Base-by-base conservation (phyloP, 2,329 filamentous ascomycete genomes). In the Aspergillus sp. region DNA sequence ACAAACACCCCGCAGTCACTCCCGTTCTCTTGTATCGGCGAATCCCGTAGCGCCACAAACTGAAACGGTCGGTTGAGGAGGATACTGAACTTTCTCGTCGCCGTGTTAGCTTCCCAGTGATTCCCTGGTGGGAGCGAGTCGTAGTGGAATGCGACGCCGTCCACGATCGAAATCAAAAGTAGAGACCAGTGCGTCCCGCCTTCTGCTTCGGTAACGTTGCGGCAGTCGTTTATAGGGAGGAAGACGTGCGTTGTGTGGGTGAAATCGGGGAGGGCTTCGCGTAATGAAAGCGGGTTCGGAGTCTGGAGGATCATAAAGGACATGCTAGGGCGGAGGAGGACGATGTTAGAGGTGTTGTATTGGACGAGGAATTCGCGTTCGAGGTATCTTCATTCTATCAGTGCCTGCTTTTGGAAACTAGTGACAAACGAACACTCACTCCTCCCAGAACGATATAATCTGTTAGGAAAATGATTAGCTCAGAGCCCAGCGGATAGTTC, bases 381-480 rank as follows among this genome's bases (percentile, higher is more conserved):
- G 55, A 98, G 83, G 66, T 87, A 90, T 72, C 84, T 73, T 53
- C 23, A 46, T 10, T 30, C 4, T 3, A 49, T 56, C 49, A 56
- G 48, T 48, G 44, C 32, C 35, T 37, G 19, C 33, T 30, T 12
- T 33, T 19, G 20, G 9, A 41, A 50, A n/a, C 4, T 44, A 6
- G 25, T 43, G 43, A 32, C 23, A 7, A 12, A 30, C 3, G 25
- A 30, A 10, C 35, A 68, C 74, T 59, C 83, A 95, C 79, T 97
- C 91, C 78, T 97, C 88, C 91, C 93, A 98, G 66, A 98, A 97
- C 44, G 89, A 85, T 57, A 98, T 97, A 59, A 90, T 90, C 87
- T 91, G 58, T 41, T 44, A 57, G 37, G 15, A 19, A 35, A 13
- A 17, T 39, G 9, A 39, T 39, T 39, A 39, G 37, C 37, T 39